Evolutionary conservation across 208 protist genomes (phyloP), one percentile per base, ranked within the genome.

Genomic region (Crithidia expoeki): DNA sequence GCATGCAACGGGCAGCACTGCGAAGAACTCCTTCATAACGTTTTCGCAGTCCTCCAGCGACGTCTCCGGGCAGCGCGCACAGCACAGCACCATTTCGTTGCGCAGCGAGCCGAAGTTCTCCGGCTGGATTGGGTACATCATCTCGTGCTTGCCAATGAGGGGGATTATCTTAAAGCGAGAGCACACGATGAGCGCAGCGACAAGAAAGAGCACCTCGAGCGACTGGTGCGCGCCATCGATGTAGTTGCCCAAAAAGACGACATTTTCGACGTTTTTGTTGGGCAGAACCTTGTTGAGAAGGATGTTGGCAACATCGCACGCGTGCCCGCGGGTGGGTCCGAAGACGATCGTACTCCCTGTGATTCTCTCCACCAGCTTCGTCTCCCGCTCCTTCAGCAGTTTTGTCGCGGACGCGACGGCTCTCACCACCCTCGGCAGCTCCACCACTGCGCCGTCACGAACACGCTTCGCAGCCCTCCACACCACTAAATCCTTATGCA

Each of bases 231-330:
- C 84, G 28, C 90, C 88, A 52, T 95, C 88, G 30, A 93, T 80
- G 74, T 93, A 92, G 72, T 95, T 92, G n/a, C 90, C 90, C 14
- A 95, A 82, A 68, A 95, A 79, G 7, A 94, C 81, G 58, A 95
- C 67, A 59, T 86, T 85, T 10, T 58, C 42, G 0, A 76, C 55
- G 2, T 60, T 12, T 0, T 71, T 38, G 36, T 83, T 76, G 0
- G 63, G 52, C 6, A 93, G 63, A 12, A 92, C 72, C 40, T 83
- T 68, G 4, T 50, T 83, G 7, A 86, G 70, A 25, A 95, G 36
- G 50, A 86, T 84, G 64, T 90, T 74, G 2, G 86, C 83, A 64
- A 95, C 89, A 52, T 95, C 88, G 4, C 68, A 49, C 2, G 85
- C 88, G 68, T 95, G 88, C 4, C 88, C 90, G 23, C 88, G 72